These are phyloP conservation scores for Mychonastes homosphaera DNA, from an alignment of 139 green algal species.

Conservation along the genomic window DNA sequence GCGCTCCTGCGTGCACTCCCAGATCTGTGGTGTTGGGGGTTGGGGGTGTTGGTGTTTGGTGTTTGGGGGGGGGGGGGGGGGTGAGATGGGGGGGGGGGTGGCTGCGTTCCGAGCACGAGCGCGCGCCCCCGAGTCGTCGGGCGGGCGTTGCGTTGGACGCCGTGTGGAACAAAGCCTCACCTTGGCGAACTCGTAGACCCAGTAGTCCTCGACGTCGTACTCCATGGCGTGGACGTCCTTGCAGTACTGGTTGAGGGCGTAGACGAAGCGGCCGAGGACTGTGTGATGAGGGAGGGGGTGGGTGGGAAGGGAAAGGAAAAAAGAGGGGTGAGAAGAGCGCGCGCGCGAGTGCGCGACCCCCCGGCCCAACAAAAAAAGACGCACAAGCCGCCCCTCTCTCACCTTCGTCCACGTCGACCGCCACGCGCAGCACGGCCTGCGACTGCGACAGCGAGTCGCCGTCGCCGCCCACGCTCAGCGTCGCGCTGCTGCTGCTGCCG, in stretches of 20 bases:
- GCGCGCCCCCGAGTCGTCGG: not conserved
- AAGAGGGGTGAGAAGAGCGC: not conserved
- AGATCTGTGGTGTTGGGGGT: constrained; percentile 55
- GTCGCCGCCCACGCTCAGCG: too few species aligned
- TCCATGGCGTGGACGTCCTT: constrained; percentile 61
- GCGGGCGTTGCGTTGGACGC: not conserved
- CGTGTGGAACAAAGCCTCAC: constrained; percentile 35
- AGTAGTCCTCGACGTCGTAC: constrained; percentile 68
- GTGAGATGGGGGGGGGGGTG: too few species aligned
- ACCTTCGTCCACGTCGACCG: constrained; percentile 81
- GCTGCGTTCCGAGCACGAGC: not conserved
- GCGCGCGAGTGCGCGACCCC: not conserved
- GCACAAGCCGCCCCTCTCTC: not conserved
- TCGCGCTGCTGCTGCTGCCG: too few species aligned
- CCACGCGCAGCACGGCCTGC: constrained; percentile 46
- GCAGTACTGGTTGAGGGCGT: constrained; percentile 71
- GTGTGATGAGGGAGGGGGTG: not conserved
- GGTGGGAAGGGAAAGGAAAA: not conserved
- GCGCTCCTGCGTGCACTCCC: constrained; percentile 68
- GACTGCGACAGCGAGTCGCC: too few species aligned
- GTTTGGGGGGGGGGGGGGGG: not conserved
- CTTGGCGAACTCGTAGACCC: constrained; percentile 85
- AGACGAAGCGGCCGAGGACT: constrained; percentile 81
- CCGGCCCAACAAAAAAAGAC: too few species aligned
- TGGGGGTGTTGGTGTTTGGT: constrained; percentile 2